These are phyloP conservation scores for Talaromyces wortmannii DNA, from an alignment of 495 filamentous ascomycete genomes.

Conservation along the genomic window DNA sequence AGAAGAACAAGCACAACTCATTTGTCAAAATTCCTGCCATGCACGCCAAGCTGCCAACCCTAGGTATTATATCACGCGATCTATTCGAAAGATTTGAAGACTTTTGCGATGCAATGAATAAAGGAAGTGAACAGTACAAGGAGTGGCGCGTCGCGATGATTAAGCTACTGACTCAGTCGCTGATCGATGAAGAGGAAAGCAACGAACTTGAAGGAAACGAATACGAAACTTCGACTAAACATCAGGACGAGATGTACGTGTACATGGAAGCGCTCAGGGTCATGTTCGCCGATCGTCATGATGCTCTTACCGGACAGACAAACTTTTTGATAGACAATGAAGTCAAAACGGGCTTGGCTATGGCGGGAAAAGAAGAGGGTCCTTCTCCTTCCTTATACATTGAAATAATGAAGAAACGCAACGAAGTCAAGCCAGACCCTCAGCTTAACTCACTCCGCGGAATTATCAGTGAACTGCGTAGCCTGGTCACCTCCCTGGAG, in stretches of 20 bases:
- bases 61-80: slow-evolving; percentile 56
- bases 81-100: slow-evolving; percentile 50
- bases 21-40: slow-evolving; percentile 62
- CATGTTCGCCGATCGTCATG: slow-evolving; percentile 70
- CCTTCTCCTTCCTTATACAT: slow-evolving; percentile 65
- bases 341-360: slow-evolving; percentile 45
- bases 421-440: slow-evolving; percentile 48
- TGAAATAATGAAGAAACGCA: slow-evolving; percentile 50
- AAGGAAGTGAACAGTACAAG: slow-evolving; percentile 60
- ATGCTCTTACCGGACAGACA: slow-evolving; percentile 63
- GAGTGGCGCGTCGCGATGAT: slow-evolving; percentile 68
- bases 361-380: slow-evolving; percentile 57
- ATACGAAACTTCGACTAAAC: slow-evolving; percentile 77
- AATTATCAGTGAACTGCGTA: slow-evolving; percentile 61
- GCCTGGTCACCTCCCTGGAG: slow-evolving; percentile 53
- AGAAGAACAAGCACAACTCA: slow-evolving; percentile 35
- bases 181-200: slow-evolving; percentile 75
- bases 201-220: slow-evolving; percentile 77
- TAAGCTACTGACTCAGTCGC: slow-evolving; percentile 58
- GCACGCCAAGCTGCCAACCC: slow-evolving; percentile 36
- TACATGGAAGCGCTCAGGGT: slow-evolving; percentile 73
- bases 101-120: slow-evolving; percentile 51
- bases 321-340: slow-evolving; percentile 81
- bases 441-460: slow-evolving; percentile 59
- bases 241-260: slow-evolving; percentile 78